phyloP scores from a whole-genome alignment of 495 filamentous ascomycete genomes.

The Aspergillus steynii region DNA sequence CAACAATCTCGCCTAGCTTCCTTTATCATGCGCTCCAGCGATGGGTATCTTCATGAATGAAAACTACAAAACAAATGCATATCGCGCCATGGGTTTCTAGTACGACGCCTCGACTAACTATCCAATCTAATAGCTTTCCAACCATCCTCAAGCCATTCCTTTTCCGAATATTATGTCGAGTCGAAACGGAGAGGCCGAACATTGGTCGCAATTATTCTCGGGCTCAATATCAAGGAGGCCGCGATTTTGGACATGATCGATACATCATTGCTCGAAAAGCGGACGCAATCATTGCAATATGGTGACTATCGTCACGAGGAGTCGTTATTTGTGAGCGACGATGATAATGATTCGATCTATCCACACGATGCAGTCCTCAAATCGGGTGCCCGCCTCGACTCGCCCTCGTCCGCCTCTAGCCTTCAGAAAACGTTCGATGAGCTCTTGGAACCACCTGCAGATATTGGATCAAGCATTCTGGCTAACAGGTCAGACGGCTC shows the following conservation, averaged over 20 bases:
- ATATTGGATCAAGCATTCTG: background rate
- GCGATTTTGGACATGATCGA: constrained; percentile 49
- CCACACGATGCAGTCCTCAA: background rate
- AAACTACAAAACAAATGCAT: background rate
- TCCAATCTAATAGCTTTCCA: constrained; percentile 34
- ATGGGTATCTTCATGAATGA: background rate
- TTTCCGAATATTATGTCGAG: constrained; percentile 52
- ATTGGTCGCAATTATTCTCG: constrained; percentile 51
- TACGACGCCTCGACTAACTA: constrained; percentile 17
- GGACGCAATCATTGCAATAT: constrained; percentile 9
- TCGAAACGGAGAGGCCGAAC: constrained; percentile 50
- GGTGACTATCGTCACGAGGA: constrained; percentile 26
- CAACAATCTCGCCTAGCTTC: constrained; percentile 3
- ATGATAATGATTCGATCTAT: constrained; percentile 28
- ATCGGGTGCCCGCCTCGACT: background rate
- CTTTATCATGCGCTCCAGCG: constrained; percentile 4
- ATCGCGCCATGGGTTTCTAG: background rate
- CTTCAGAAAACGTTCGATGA: background rate
- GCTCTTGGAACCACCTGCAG: background rate
- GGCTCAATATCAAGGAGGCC: constrained; percentile 50
- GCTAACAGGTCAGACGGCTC: background rate
- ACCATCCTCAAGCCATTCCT: constrained; percentile 49
- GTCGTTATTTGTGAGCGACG: constrained; percentile 46
- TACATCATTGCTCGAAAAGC: constrained; percentile 26
- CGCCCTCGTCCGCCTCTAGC: constrained; percentile 12